phyloP scores from a whole-genome alignment of 345 rosid species.

The Atalantia buxifolia region DNA sequence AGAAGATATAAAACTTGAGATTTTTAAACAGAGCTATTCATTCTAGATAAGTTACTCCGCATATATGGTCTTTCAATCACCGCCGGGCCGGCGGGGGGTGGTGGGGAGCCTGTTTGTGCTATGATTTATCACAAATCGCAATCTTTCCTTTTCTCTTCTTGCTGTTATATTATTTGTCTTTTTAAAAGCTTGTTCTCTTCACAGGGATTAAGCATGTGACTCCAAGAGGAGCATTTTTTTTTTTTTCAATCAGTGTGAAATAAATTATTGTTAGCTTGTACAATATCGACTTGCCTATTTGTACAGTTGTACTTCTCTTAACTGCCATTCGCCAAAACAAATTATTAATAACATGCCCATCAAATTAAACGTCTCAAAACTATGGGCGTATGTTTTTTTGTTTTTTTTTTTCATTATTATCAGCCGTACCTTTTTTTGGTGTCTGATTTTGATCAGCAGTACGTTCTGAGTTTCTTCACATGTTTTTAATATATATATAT shows the following conservation, averaged over 20 bases:
- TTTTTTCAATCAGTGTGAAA: neutral
- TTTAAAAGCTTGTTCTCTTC: neutral
- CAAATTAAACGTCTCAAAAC: neutral
- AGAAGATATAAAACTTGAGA: too few relatives aligned
- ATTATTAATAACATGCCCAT: neutral
- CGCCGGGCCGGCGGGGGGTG: too few relatives aligned
- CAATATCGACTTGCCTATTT: neutral
- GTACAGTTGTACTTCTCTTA: neutral
- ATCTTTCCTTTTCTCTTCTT: neutral
- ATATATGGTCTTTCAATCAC: too few relatives aligned
- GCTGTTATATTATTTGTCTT: neutral
- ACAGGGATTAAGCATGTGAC: conserved; percentile 33
- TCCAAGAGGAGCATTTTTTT: neutral
- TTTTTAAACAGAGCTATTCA: too few relatives aligned
- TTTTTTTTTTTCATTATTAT: too few relatives aligned
- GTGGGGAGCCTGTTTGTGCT: neutral
- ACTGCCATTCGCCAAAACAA: neutral
- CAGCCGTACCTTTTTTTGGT: too few relatives aligned
- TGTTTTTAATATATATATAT: too few relatives aligned
- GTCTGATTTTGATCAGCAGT: too few relatives aligned
- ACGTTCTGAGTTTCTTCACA: too few relatives aligned
- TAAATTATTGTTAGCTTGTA: neutral
- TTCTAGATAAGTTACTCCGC: too few relatives aligned
- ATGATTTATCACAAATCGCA: neutral
- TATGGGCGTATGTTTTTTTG: neutral